Conservation (phyloP, 306 rosid species). For the Dryas alaskensis region DNA sequence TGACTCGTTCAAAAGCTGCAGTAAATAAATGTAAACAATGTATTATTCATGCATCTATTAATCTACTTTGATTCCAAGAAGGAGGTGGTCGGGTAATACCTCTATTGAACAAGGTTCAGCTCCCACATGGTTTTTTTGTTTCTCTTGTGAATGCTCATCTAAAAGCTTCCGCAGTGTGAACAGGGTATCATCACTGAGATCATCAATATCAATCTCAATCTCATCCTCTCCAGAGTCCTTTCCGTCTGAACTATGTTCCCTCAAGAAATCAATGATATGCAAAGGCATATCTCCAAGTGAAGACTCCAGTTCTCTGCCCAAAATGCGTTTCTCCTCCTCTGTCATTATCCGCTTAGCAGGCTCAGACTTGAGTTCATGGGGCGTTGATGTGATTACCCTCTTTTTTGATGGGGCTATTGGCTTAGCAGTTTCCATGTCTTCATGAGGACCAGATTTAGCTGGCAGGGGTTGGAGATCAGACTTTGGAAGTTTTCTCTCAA, state of each 20-base stretch:
- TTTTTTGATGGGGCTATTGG: conserved; percentile 55
- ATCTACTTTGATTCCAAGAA: conserved; percentile 9
- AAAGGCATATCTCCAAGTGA: conserved; percentile 60
- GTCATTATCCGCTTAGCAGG: conserved; percentile 60
- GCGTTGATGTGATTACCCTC: conserved; percentile 50
- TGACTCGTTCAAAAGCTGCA: conserved; percentile 74
- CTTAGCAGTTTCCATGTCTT: conserved; percentile 39
- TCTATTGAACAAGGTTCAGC: conserved; percentile 71
- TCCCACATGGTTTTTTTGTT: conserved; percentile 44
- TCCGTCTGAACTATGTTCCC: conserved; percentile 62
- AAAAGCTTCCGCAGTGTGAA: conserved; percentile 58
- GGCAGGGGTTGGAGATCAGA: conserved; percentile 37
- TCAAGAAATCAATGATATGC: conserved; percentile 70
- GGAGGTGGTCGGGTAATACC: conserved; percentile 36
- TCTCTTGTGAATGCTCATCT: conserved; percentile 58
- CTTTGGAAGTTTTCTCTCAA: conserved; percentile 67
- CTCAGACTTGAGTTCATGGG: conserved; percentile 41
- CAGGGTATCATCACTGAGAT: conserved; percentile 69
- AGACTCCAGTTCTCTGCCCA: conserved; percentile 73
- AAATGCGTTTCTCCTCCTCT: conserved; percentile 51
- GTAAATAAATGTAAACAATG: conserved; percentile 13
- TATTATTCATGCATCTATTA: background rate
- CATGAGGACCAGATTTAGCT: conserved; percentile 31
- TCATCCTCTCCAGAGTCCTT: conserved; percentile 70
- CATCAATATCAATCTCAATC: conserved; percentile 81